A percentile compares a stretch with the other conserved stretches of the same genome.
Conservation (phyloP, 2,329 filamentous ascomycete genomes). For the Pseudonectria foliicola region DNA sequence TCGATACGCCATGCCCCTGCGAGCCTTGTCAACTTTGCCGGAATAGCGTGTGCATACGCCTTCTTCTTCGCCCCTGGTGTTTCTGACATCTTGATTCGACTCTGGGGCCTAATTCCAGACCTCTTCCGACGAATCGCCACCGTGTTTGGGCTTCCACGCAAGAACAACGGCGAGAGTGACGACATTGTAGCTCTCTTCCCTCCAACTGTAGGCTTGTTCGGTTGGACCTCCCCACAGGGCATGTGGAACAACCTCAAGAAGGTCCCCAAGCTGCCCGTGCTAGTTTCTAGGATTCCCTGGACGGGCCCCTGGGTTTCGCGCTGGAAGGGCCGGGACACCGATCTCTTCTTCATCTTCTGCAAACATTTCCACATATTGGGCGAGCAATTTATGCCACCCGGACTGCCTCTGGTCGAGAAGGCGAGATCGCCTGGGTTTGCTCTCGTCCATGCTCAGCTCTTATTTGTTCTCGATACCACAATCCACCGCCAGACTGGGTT, state of each 20-base stretch:
- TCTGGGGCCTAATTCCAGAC: conserved; percentile 69
- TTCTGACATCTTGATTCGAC: conserved; percentile 71
- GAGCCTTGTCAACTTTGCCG: conserved; percentile 75
- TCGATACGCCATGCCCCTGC: conserved; percentile 61
- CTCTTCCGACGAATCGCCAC: conserved; percentile 64
- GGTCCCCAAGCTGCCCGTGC: conserved; percentile 57
- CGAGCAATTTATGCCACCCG: conserved; percentile 60
- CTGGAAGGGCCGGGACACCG: conserved; percentile 82
- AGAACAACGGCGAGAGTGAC: conserved; percentile 49
- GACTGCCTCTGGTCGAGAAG: conserved; percentile 46
- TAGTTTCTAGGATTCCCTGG: conserved; percentile 71
- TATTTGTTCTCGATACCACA: conserved; percentile 73
- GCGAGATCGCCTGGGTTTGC: conserved; percentile 69
- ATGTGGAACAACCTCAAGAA: conserved; percentile 55
- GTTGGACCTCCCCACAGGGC: conserved; percentile 46
- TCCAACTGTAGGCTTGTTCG: conserved; percentile 49
- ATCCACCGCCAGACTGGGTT: conserved; percentile 65
- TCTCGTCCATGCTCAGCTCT: conserved; percentile 73
- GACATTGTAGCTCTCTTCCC: conserved; percentile 66
- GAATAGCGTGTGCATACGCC: conserved; percentile 84
- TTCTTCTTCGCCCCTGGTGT: conserved; percentile 89
- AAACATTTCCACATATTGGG: conserved; percentile 80
- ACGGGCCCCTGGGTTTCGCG: conserved; percentile 75
- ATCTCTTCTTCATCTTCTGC: conserved; percentile 85
- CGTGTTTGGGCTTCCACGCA: conserved; percentile 58